phyloP scores from a whole-genome alignment of 257 asterid genomes.

The Buddleja alternifolia region DNA sequence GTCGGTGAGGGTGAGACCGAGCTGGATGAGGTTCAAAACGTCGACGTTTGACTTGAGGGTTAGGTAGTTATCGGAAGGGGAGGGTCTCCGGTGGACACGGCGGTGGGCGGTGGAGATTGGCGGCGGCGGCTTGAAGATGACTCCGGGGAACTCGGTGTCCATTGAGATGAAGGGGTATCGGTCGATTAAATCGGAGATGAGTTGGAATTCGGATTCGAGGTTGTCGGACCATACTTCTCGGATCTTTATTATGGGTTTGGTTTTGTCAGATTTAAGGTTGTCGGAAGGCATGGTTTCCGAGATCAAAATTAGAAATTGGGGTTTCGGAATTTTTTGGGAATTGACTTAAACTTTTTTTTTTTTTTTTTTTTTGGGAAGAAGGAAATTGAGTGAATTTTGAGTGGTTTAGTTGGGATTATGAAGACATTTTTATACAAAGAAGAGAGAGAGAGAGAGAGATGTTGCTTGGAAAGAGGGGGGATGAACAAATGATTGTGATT shows the following conservation, averaged over 20 bases:
- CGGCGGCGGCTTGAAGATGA: conserved; percentile 48
- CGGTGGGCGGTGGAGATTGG: background rate
- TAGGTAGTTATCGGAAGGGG: conserved; percentile 56
- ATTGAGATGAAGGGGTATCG: conserved; percentile 49
- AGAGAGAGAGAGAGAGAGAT: conserved; percentile 9
- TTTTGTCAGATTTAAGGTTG: background rate
- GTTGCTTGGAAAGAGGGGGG: conserved; percentile 31
- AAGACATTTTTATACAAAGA: conserved; percentile 25
- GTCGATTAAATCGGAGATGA: conserved; percentile 48
- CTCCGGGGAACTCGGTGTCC: conserved; percentile 81
- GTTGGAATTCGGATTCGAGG: conserved; percentile 46
- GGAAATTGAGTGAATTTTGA: too few relatives aligned
- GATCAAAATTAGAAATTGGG: background rate
- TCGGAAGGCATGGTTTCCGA: conserved; percentile 30
- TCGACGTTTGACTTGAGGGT: conserved; percentile 77
- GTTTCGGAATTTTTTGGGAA: background rate
- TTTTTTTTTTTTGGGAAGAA: too few relatives aligned
- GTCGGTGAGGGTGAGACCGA: conserved; percentile 78
- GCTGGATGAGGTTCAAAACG: conserved; percentile 61
- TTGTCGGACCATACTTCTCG: conserved; percentile 58
- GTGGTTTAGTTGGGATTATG: too few relatives aligned
- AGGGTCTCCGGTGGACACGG: conserved; percentile 29
- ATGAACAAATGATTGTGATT: conserved; percentile 8
- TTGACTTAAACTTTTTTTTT: too few relatives aligned
- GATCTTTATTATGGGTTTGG: conserved; percentile 35